phyloP scores from a whole-genome alignment of 23 red algal genomes.

The Chondrus crispus region DNA sequence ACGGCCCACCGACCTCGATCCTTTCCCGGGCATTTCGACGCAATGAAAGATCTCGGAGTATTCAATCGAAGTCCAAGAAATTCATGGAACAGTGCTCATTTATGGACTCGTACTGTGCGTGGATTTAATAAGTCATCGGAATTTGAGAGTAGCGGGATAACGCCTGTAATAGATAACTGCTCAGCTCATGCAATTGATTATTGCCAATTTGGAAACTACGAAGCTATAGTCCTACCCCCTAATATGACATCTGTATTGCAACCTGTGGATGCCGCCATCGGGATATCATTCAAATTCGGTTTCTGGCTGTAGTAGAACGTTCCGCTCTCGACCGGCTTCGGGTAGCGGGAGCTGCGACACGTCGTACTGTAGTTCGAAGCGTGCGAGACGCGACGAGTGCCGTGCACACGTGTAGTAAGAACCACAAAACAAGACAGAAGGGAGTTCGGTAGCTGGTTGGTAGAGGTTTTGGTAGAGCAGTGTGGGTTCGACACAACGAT shows the following conservation, averaged over 20 bases:
- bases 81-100: not conserved
- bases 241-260: not conserved
- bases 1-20: not conserved
- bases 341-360: too few species aligned
- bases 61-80: not conserved
- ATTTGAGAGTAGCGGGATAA: not conserved
- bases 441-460: too few species aligned
- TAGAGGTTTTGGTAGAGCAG: too few species aligned
- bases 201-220: not conserved
- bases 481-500: too few species aligned
- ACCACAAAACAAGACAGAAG: too few species aligned
- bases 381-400: too few species aligned
- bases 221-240: not conserved
- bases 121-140: not conserved
- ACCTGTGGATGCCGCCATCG: not conserved
- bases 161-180: not conserved
- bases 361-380: too few species aligned
- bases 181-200: slow-evolving; percentile 1
- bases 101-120: not conserved
- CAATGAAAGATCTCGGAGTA: not conserved
- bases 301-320: too few species aligned
- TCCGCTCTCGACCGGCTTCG: too few species aligned
- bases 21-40: not conserved
- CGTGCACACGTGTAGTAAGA: too few species aligned
- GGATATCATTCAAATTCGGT: not conserved